Evolutionary conservation across 768 basidiomycete genomes (phyloP), one percentile per base, ranked within the genome.

Genomic region (Tricholoma flavovirens): DNA sequence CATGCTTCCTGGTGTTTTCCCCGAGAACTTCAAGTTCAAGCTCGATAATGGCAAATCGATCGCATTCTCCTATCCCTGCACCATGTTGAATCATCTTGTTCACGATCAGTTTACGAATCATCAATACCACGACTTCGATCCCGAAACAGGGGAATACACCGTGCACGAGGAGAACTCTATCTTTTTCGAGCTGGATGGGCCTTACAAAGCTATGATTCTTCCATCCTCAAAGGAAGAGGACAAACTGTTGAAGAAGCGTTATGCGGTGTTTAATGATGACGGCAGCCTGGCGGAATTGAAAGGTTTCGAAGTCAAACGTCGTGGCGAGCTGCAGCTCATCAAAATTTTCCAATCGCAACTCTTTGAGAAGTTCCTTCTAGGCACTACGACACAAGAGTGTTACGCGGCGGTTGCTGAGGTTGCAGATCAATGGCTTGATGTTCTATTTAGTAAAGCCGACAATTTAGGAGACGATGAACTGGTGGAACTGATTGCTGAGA

Each of bases 211-310:
- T 5, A 98, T 99, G 97, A 98, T 98, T 64, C 80, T 99, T 11
- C 97, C 97, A 1, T 96, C 94, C 1, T 98, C 97, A 1, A 99
- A 99, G 68, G 97, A 99, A 71, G 97, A 99, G 70, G 97, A 98
- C 69, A 99, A 98, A 67, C 69, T 99, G 54, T 74, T 99, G 64
- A 99, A 99, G 77, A 99, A 99, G 71, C 89, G 97, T 50, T 99
- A 98, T 64, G 97, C 97, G 5, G 97, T 99, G 8, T 98, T 98
- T 76, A 96, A 98, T 64, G 93, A 95, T 59, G 96, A 99, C 64
- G 95, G 96, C 1, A 88, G 88, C 14, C 80, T 99, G n/a, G 97
- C 97, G 7, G 97, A 99, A 70, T 75, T 99, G 69, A 98, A 99
- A 69, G 97, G 97, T 0, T 99, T 99, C 74, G 97, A 98, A 70